Conservation (phyloP, 345 rosid genomes). For the Nasturtium officinale region DNA sequence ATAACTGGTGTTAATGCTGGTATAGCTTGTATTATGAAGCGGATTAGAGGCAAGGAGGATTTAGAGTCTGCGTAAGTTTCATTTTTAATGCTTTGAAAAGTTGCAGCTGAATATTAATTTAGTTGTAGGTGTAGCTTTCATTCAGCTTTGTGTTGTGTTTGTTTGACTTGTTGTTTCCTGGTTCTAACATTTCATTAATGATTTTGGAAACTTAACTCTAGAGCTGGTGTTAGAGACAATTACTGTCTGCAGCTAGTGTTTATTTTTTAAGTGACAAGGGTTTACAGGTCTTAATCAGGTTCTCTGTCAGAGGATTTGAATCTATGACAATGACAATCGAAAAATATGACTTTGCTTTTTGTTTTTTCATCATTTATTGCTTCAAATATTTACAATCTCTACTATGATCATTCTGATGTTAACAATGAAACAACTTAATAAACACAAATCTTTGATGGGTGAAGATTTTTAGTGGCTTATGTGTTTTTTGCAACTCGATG, state of each 20-base stretch:
- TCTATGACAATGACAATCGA: neutral
- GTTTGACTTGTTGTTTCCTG: constrained; percentile 21
- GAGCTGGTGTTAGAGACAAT: constrained; percentile 3
- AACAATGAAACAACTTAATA: neutral
- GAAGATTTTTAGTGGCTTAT: neutral
- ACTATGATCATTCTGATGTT: constrained; percentile 8
- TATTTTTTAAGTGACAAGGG: neutral
- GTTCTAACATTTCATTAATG: neutral
- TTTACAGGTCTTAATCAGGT: constrained; percentile 8
- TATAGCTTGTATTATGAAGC: constrained; percentile 75
- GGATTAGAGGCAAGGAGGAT: constrained; percentile 95
- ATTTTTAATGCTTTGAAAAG: neutral
- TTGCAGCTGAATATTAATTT: neutral
- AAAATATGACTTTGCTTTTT: neutral
- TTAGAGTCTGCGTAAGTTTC: constrained; percentile 74
- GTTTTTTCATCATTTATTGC: neutral
- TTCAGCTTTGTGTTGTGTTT: neutral
- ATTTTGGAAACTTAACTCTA: neutral
- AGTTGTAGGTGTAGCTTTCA: neutral
- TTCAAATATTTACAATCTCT: neutral
- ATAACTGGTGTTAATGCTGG: constrained; percentile 97
- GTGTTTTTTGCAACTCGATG: neutral
- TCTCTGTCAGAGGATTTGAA: no score
- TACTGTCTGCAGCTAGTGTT: constrained; percentile 1
- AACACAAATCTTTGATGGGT: constrained; percentile 3